Percentiles rank a stretch among this genome's conserved stretches.
Evolutionary conservation across 305 asterid species (phyloP).

Genomic region (Solanum hybrid): DNA sequence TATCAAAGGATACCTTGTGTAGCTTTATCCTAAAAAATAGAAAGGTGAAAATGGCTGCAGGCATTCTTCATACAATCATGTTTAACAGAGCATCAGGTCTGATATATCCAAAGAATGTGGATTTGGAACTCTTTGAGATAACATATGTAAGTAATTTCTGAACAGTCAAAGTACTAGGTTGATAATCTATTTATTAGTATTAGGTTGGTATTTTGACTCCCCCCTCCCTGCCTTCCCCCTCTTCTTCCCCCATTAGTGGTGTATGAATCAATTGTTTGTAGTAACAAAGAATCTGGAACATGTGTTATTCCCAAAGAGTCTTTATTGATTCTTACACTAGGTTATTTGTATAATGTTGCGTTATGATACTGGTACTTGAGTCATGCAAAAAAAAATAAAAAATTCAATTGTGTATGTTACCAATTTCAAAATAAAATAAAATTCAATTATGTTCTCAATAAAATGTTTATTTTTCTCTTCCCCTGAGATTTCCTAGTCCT

Average conservation of each 20-base stretch:
- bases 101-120: constrained; percentile 84
- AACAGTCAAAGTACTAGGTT: neutral
- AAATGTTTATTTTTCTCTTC: neutral
- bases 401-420: neutral
- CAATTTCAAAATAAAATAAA: no score
- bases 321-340: neutral
- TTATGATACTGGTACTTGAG: neutral
- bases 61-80: constrained; percentile 72
- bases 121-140: constrained; percentile 87
- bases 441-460: neutral
- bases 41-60: constrained; percentile 37
- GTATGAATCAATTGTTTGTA: neutral
- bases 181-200: neutral
- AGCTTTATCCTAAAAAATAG: constrained; percentile 6
- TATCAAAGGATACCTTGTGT: neutral
- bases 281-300: neutral
- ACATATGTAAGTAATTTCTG: constrained; percentile 54
- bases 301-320: neutral
- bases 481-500: neutral
- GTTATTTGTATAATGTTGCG: neutral
- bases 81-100: constrained; percentile 93
- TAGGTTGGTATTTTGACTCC: neutral
- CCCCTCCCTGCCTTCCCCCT: neutral
- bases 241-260: neutral
- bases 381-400: neutral